Evolutionary conservation across 2,329 filamentous ascomycete genomes (phyloP).

Genomic region (Pseudocercospora pini-densiflorae): DNA sequence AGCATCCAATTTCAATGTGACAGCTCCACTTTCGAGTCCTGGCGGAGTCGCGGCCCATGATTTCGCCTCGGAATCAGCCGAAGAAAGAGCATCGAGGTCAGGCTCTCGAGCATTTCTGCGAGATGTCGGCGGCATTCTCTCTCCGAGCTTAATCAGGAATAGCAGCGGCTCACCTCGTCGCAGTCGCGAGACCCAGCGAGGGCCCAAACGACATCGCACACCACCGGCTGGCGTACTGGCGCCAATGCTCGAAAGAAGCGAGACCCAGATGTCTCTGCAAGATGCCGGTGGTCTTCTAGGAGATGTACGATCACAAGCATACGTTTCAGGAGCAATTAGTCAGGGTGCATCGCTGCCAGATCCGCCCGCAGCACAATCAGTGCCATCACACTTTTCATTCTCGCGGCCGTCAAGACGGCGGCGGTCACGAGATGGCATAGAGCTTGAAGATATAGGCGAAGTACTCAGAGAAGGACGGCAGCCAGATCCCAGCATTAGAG

Average conservation of each 20-base stretch:
- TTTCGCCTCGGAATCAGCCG: slow-evolving; percentile 40
- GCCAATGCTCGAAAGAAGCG: slow-evolving; percentile 35
- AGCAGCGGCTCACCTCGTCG: slow-evolving; percentile 14
- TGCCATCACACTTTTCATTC: not conserved
- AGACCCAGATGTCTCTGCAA: slow-evolving; percentile 37
- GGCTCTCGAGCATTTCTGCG: slow-evolving; percentile 39
- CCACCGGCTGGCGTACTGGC: slow-evolving; percentile 35
- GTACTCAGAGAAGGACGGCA: slow-evolving; percentile 22
- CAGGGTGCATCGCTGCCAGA: not conserved
- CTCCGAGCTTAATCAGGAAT: slow-evolving; percentile 16
- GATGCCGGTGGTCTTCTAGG: slow-evolving; percentile 39
- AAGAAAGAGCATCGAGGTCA: slow-evolving; percentile 27
- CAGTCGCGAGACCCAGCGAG: slow-evolving; percentile 19
- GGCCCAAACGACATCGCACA: slow-evolving; percentile 1
- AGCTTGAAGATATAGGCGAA: slow-evolving; percentile 29
- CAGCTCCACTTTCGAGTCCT: not conserved
- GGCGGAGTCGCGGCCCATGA: slow-evolving; percentile 43
- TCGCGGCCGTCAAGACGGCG: not conserved
- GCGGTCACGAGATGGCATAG: slow-evolving; percentile 19
- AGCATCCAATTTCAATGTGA: slow-evolving; percentile 60
- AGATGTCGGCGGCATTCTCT: slow-evolving; percentile 40
- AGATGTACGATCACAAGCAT: not conserved
- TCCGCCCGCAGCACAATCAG: not conserved
- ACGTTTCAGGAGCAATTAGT: not conserved
- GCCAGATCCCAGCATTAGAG: slow-evolving; percentile 6